Percentiles rank a stretch among this genome's conserved stretches.
These are phyloP conservation scores for Yamadazyma kitorensis DNA, from an alignment of 805 yeast species.

Conservation along the genomic window DNA sequence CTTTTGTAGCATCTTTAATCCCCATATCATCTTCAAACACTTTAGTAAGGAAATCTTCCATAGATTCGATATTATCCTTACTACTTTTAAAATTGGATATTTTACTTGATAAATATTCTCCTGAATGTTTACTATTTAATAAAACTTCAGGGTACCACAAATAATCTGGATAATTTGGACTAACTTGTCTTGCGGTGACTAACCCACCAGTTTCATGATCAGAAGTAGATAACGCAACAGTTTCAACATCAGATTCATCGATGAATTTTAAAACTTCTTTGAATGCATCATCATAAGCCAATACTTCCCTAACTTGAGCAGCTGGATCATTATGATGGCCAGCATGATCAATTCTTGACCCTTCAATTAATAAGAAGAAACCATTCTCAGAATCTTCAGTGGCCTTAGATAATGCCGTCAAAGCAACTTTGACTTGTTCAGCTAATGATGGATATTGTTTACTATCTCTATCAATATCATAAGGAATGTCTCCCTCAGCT, in stretches of 20 bases:
- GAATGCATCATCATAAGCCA: constrained; percentile 83
- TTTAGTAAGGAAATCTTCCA: constrained; percentile 46
- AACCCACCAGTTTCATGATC: constrained; percentile 95
- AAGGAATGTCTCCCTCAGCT: constrained; percentile 77
- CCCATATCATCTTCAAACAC: constrained; percentile 69
- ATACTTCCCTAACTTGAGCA: constrained; percentile 85
- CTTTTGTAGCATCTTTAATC: constrained; percentile 50
- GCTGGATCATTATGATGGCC: constrained; percentile 93
- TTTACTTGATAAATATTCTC: constrained; percentile 59
- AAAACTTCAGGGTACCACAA: constrained; percentile 79
- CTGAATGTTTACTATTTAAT: constrained; percentile 65
- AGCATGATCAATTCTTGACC: constrained; percentile 92
- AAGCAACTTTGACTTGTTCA: constrained; percentile 73
- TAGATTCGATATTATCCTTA: constrained; percentile 12
- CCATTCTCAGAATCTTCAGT: constrained; percentile 74
- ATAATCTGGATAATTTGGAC: constrained; percentile 73
- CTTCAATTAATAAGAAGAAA: constrained; percentile 82
- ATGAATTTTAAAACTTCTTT: constrained; percentile 68
- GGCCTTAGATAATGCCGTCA: constrained; percentile 63
- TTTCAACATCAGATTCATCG: constrained; percentile 65
- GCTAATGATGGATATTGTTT: constrained; percentile 67
- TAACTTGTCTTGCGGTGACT: constrained; percentile 78
- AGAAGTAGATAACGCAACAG: constrained; percentile 76
- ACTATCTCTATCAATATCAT: constrained; percentile 71
- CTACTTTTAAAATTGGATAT: constrained; percentile 22